phyloP scores from a whole-genome alignment of 768 basidiomycete species.

The Tephrocybe sp. region DNA sequence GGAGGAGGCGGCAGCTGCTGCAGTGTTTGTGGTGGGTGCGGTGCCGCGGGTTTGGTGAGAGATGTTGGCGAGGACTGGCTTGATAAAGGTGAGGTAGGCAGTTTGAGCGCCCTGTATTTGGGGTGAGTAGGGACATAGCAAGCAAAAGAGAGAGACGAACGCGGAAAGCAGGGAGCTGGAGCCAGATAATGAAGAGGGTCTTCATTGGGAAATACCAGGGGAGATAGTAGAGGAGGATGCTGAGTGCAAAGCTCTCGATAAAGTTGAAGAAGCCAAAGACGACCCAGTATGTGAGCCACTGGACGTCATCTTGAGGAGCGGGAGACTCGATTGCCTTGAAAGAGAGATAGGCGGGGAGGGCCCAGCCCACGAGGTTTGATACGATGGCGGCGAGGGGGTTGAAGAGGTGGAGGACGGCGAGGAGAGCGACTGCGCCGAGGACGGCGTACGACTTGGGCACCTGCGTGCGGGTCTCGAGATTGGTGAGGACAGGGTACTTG shows the following conservation, averaged over 20 bases:
- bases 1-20: slow-evolving; percentile 40
- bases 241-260: slow-evolving; percentile 80
- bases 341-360: slow-evolving; percentile 90
- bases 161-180: slow-evolving; percentile 82
- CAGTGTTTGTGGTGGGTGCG: slow-evolving; percentile 43
- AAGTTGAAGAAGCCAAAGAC: slow-evolving; percentile 94
- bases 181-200: slow-evolving; percentile 87
- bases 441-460: slow-evolving; percentile 91
- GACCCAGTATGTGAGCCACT: slow-evolving; percentile 99
- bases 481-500: slow-evolving; percentile 84
- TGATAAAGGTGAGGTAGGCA: slow-evolving; percentile 72
- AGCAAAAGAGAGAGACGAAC: slow-evolving; percentile 45
- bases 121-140: slow-evolving; percentile 15
- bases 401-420: slow-evolving; percentile 75
- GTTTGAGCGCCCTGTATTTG: slow-evolving; percentile 77
- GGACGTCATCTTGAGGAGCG: slow-evolving; percentile 79
- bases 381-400: slow-evolving; percentile 90
- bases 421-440: slow-evolving; percentile 64
- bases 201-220: slow-evolving; percentile 96
- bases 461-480: slow-evolving; percentile 85
- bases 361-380: slow-evolving; percentile 95
- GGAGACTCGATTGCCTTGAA: slow-evolving; percentile 91
- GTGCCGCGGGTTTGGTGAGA: slow-evolving; percentile 41
- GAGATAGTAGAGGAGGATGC: slow-evolving; percentile 84
- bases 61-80: slow-evolving; percentile 74